A percentile compares a stretch with the other conserved stretches of the same genome.
Conservation (phyloP, 2,329 filamentous ascomycete species). For the Alternaria consortialis region DNA sequence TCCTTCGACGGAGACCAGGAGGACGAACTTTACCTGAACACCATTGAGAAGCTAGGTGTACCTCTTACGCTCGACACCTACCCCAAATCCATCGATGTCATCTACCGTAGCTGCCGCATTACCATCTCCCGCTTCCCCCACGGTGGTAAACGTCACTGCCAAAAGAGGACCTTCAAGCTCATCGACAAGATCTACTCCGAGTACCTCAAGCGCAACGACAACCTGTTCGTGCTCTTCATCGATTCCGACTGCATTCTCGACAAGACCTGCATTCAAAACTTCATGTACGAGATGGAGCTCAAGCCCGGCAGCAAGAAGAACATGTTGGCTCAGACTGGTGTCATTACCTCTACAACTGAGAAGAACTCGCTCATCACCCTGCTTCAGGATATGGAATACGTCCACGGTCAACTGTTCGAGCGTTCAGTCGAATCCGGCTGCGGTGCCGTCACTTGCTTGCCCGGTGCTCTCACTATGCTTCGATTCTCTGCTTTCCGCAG, state of each 20-base stretch:
- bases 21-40: constrained; percentile 87
- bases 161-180: constrained; percentile 90
- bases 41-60: constrained; percentile 84
- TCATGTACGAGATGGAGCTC: constrained; percentile 98
- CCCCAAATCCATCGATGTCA: constrained; percentile 89
- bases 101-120: constrained; percentile 81
- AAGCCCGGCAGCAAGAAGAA: constrained; percentile 90
- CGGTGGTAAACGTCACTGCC: constrained; percentile 91
- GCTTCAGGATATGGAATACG: constrained; percentile 97
- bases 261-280: constrained; percentile 91
- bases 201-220: constrained; percentile 87
- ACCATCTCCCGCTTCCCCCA: constrained; percentile 93
- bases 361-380: constrained; percentile 90
- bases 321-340: constrained; percentile 97
- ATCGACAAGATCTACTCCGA: constrained; percentile 92
- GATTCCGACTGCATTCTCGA: constrained; percentile 97
- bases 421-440: constrained; percentile 94
- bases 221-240: constrained; percentile 95
- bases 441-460: constrained; percentile 92
- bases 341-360: constrained; percentile 92
- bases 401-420: constrained; percentile 96
- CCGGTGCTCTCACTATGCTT: constrained; percentile 92
- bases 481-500: constrained; percentile 94
- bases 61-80: constrained; percentile 79
- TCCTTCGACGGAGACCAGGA: constrained; percentile 93